Conservation (phyloP, 768 basidiomycete genomes). For the Leucosporidium creatinivorum region DNA sequence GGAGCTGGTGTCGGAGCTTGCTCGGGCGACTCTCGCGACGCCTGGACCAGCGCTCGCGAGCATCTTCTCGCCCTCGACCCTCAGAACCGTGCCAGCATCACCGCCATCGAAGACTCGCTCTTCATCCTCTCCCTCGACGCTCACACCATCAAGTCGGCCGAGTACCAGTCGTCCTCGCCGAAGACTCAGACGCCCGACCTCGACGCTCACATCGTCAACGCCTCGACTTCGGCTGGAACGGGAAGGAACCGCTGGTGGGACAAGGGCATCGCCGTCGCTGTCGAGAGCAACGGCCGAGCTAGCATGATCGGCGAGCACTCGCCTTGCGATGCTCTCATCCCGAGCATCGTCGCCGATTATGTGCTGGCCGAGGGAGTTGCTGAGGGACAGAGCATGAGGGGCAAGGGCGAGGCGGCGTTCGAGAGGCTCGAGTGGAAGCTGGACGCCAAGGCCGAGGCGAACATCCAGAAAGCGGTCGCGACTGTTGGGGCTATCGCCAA, state of each 20-base stretch:
- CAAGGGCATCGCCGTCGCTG: slow-evolving; percentile 71
- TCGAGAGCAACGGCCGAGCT: slow-evolving; percentile 76
- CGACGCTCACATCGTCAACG: slow-evolving; percentile 67
- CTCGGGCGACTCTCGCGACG: slow-evolving; percentile 71
- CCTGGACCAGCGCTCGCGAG: slow-evolving; percentile 68
- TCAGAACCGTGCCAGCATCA: slow-evolving; percentile 55
- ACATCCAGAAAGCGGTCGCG: slow-evolving; percentile 54
- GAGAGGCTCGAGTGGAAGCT: slow-evolving; percentile 67
- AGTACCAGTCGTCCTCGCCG: slow-evolving; percentile 19
- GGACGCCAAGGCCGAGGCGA: slow-evolving; percentile 54
- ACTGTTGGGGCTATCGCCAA: slow-evolving; percentile 56
- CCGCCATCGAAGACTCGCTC: slow-evolving; percentile 63
- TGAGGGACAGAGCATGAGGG: slow-evolving; percentile 29
- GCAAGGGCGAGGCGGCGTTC: slow-evolving; percentile 42
- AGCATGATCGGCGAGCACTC: slow-evolving; percentile 87
- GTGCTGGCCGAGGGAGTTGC: slow-evolving; percentile 52
- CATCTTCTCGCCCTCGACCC: slow-evolving; percentile 62
- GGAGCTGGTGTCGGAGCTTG: slow-evolving; percentile 56
- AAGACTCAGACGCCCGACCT: slow-evolving; percentile 43
- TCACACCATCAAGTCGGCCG: slow-evolving; percentile 48
- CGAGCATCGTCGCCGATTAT: slow-evolving; percentile 78
- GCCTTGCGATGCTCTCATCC: slow-evolving; percentile 80
- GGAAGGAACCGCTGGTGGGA: slow-evolving; percentile 82
- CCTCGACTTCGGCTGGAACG: slow-evolving; percentile 56
- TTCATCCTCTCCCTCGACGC: slow-evolving; percentile 76